Conservation (phyloP, 371 early-diverging fungal species). For the Apophysomyces trapeziformis region DNA sequence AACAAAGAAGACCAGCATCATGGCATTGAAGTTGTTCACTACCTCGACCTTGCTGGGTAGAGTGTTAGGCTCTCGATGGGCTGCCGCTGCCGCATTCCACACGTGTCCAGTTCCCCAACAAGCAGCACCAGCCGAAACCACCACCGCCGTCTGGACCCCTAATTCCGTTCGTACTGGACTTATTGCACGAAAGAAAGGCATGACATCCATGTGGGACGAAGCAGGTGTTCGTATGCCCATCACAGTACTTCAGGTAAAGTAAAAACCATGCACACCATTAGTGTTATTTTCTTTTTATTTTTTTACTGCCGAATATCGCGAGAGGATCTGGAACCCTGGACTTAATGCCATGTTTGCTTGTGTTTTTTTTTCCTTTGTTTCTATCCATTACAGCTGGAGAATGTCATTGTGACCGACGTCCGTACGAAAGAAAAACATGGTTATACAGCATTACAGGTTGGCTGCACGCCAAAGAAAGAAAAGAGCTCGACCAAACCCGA, state of each 20-base stretch:
- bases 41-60: constrained; percentile 18
- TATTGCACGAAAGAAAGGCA: constrained; percentile 91
- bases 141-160: constrained; percentile 33
- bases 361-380: background rate
- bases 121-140: constrained; percentile 23
- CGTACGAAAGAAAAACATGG: constrained; percentile 66
- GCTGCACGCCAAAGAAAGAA: constrained; percentile 68
- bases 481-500: constrained; percentile 71
- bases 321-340: too few species aligned
- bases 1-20: background rate
- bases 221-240: constrained; percentile 90
- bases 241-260: constrained; percentile 86
- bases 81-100: constrained; percentile 36
- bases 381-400: constrained; percentile 58
- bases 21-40: constrained; percentile 21
- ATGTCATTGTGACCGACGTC: constrained; percentile 74
- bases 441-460: constrained; percentile 79
- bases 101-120: constrained; percentile 27
- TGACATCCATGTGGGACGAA: constrained; percentile 94
- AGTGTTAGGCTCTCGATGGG: constrained; percentile 16
- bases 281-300: background rate
- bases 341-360: background rate
- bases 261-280: too few species aligned
- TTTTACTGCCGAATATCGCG: background rate
- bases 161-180: constrained; percentile 74